A percentile compares a stretch with the other conserved stretches of the same genome.
These are phyloP conservation scores for Fusarium mexicanum DNA, from an alignment of 2,329 filamentous ascomycete species.

Conservation along the genomic window DNA sequence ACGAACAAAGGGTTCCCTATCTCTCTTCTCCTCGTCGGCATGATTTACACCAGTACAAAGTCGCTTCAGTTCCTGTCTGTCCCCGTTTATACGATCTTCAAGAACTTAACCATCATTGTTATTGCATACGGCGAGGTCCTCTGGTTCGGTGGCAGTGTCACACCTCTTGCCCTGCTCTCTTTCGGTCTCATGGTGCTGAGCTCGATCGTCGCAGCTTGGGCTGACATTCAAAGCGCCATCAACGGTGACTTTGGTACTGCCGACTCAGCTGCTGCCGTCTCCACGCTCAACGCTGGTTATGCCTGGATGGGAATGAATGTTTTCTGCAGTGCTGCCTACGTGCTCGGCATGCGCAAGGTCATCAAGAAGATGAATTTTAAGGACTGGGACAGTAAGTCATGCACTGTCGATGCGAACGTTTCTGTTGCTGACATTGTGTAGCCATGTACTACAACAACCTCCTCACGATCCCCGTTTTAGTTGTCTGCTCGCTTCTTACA, in stretches of 20 bases:
- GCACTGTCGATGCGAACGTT: constrained; percentile 2
- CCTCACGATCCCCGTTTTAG: constrained; percentile 90
- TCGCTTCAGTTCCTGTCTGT: constrained; percentile 96
- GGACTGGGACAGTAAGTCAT: constrained; percentile 93
- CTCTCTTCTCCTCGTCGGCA: constrained; percentile 92
- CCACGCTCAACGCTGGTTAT: constrained; percentile 93
- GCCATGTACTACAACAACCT: constrained; percentile 99
- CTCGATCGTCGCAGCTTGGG: constrained; percentile 95
- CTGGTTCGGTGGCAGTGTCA: constrained; percentile 96
- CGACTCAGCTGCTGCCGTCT: constrained; percentile 78
- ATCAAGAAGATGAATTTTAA: constrained; percentile 99
- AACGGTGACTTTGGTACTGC: constrained; percentile 64
- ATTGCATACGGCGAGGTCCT: constrained; percentile 98
- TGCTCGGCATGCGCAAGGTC: constrained; percentile 94
- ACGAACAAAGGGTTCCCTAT: constrained; percentile 84
- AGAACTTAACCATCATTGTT: constrained; percentile 98
- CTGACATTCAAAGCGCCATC: constrained; percentile 89
- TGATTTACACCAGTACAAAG: constrained; percentile 99
- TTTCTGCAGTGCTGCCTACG: constrained; percentile 89
- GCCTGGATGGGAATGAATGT: constrained; percentile 99
- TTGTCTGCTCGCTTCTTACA: constrained; percentile 80
- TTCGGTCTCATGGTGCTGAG: constrained; percentile 97
- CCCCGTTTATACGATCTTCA: constrained; percentile 99
- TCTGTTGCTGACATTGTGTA: constrained; percentile 55
- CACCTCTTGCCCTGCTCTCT: constrained; percentile 85